A percentile compares a stretch with the other conserved stretches of the same genome.
phyloP scores from a whole-genome alignment of 2,329 filamentous ascomycete species.

The Diplodia corticola region DNA sequence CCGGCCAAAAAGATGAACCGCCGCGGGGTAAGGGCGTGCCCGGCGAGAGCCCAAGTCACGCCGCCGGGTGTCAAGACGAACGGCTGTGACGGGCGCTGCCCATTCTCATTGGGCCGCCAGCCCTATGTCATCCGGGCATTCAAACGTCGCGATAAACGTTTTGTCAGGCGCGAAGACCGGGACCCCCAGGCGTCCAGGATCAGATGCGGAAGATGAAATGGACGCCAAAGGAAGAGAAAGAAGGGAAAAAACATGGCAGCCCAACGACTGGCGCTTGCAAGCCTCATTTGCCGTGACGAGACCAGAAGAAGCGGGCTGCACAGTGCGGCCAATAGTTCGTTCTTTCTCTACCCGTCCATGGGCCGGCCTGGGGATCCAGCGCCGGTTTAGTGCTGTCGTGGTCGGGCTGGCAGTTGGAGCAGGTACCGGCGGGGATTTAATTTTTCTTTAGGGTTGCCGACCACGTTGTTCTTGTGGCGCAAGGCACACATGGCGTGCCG shows the following conservation, averaged over 20 bases:
- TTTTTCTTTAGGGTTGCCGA: background rate
- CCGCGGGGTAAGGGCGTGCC: background rate
- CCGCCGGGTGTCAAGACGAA: background rate
- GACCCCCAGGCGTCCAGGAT: background rate
- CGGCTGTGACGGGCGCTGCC: background rate
- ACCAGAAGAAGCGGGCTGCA: background rate
- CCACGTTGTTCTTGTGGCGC: slow-evolving; percentile 9
- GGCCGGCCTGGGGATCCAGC: background rate
- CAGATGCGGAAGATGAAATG: background rate
- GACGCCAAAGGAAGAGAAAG: background rate
- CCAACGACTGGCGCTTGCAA: background rate
- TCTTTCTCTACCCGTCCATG: background rate
- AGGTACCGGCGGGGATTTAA: no score
- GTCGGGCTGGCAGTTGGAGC: background rate
- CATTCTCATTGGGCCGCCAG: background rate
- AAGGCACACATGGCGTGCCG: background rate
- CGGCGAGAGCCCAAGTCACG: background rate
- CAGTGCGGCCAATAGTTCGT: background rate
- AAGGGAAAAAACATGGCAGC: no score
- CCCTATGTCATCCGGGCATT: slow-evolving; percentile 11
- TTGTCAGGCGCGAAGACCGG: background rate
- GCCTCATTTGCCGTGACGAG: background rate
- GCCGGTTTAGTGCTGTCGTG: background rate
- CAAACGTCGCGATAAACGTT: background rate
- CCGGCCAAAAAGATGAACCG: background rate